These are phyloP conservation scores for Diaporthe longicolla DNA, from an alignment of 2,329 filamentous ascomycete species.

Conservation along the genomic window DNA sequence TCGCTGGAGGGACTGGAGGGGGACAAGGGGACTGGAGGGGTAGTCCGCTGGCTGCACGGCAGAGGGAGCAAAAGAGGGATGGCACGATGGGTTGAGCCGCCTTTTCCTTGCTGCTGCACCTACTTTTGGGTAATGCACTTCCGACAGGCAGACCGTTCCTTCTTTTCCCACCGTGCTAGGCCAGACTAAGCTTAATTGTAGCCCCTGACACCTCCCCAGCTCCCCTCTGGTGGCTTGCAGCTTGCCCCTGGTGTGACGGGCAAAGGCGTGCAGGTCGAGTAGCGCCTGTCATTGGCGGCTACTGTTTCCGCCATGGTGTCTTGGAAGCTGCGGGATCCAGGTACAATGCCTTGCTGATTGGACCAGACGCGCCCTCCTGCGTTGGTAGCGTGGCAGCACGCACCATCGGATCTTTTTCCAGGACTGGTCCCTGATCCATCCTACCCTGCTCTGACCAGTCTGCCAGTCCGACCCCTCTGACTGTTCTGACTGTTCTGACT, in stretches of 20 bases:
- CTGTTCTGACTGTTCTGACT: neutral
- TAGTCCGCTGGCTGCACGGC: slow-evolving; percentile 5
- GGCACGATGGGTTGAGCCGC: slow-evolving; percentile 1
- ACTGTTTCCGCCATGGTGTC: slow-evolving; percentile 24
- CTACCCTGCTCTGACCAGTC: slow-evolving; percentile 5
- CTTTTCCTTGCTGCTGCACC: neutral
- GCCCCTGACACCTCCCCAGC: slow-evolving; percentile 1
- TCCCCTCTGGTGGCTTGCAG: slow-evolving; percentile 2
- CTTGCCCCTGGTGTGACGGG: neutral
- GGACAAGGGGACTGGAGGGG: too few relatives aligned
- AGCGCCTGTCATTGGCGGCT: slow-evolving; percentile 36
- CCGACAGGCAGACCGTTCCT: neutral
- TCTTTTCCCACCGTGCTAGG: neutral
- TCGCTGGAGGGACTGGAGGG: too few relatives aligned
- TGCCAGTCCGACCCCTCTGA: neutral
- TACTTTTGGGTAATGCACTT: neutral
- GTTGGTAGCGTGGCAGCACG: slow-evolving; percentile 27
- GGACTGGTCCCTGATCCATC: slow-evolving; percentile 23
- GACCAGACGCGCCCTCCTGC: slow-evolving; percentile 27
- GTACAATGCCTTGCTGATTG: slow-evolving; percentile 21
- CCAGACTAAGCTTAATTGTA: slow-evolving; percentile 24
- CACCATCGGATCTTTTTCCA: slow-evolving; percentile 29
- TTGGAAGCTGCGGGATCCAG: slow-evolving; percentile 31
- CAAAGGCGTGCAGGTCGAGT: neutral
- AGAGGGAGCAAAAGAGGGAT: neutral